These are phyloP conservation scores for Chlamydomonas reinhardtii DNA, from an alignment of 163 green algal species.

Conservation along the genomic window DNA sequence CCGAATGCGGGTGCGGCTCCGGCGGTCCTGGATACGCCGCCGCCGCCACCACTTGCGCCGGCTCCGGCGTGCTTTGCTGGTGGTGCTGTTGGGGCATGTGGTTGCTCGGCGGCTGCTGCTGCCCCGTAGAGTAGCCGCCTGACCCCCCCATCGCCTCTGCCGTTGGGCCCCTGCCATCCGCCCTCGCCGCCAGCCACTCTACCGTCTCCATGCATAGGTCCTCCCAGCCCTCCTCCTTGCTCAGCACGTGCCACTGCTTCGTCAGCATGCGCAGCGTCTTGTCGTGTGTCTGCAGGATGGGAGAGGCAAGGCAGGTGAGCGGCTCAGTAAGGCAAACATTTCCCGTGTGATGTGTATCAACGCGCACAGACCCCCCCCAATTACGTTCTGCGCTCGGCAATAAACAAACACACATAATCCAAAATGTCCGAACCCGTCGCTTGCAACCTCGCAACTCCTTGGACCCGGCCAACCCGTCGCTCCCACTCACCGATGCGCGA, in stretches of 20 bases:
- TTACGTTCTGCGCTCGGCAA: too few relatives aligned
- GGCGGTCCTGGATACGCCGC: too few relatives aligned
- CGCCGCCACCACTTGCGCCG: too few relatives aligned
- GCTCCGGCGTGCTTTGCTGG: too few relatives aligned
- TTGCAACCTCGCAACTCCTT: neutral
- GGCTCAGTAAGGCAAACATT: too few relatives aligned
- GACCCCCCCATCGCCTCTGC: too few relatives aligned
- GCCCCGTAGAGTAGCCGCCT: neutral
- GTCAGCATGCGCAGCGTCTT: constrained; percentile 77
- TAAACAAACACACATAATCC: too few relatives aligned
- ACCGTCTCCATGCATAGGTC: constrained; percentile 62
- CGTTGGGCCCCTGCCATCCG: neutral
- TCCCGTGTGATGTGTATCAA: too few relatives aligned
- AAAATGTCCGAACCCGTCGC: too few relatives aligned
- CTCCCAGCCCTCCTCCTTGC: constrained; percentile 78
- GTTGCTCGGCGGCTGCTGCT: neutral
- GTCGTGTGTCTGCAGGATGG: constrained; percentile 60
- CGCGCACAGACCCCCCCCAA: too few relatives aligned
- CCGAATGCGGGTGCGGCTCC: too few relatives aligned
- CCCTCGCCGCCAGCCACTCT: constrained; percentile 61
- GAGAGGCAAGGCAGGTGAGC: neutral
- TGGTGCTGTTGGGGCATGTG: neutral
- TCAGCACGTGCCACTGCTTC: constrained; percentile 81
- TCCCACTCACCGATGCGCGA: constrained; percentile 49
- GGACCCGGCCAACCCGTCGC: neutral